Evolutionary conservation across 2,329 filamentous ascomycete genomes (phyloP).

Genomic region (Cladobotryum mycophilum): DNA sequence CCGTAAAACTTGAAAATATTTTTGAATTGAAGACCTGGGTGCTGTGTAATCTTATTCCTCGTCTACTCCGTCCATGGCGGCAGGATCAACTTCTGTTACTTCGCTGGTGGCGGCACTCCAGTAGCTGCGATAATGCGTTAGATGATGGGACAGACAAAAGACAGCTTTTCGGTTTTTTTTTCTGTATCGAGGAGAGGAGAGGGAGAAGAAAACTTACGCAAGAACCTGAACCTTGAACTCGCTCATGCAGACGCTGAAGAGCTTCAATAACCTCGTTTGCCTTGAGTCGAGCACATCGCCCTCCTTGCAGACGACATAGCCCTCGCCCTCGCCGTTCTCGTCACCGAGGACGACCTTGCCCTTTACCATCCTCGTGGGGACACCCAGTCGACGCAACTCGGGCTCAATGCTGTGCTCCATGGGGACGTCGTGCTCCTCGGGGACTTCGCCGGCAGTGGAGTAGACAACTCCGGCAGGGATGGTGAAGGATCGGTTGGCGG

Average conservation of each 20-base stretch:
- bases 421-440: slow-evolving; percentile 75
- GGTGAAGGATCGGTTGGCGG: slow-evolving; percentile 67
- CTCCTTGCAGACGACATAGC: slow-evolving; percentile 77
- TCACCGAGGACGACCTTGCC: slow-evolving; percentile 73
- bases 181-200: no score
- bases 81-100: slow-evolving; percentile 48
- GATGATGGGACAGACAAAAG: background rate
- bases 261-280: slow-evolving; percentile 88
- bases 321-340: slow-evolving; percentile 45
- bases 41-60: slow-evolving; percentile 13
- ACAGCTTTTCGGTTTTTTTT: no score
- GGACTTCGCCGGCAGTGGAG: slow-evolving; percentile 72
- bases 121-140: slow-evolving; percentile 35
- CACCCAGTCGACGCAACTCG: slow-evolving; percentile 78
- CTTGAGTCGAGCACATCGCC: slow-evolving; percentile 81
- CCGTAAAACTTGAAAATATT: background rate
- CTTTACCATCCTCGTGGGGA: slow-evolving; percentile 83
- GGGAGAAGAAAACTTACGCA: slow-evolving; percentile 52
- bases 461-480: slow-evolving; percentile 81
- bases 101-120: slow-evolving; percentile 55
- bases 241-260: slow-evolving; percentile 84
- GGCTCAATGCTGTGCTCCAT: slow-evolving; percentile 86
- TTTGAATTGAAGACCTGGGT: background rate
- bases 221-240: slow-evolving; percentile 81
- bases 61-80: slow-evolving; percentile 34